Conservation (phyloP, 2,329 filamentous ascomycete species). For the Fusarium sp. region DNA sequence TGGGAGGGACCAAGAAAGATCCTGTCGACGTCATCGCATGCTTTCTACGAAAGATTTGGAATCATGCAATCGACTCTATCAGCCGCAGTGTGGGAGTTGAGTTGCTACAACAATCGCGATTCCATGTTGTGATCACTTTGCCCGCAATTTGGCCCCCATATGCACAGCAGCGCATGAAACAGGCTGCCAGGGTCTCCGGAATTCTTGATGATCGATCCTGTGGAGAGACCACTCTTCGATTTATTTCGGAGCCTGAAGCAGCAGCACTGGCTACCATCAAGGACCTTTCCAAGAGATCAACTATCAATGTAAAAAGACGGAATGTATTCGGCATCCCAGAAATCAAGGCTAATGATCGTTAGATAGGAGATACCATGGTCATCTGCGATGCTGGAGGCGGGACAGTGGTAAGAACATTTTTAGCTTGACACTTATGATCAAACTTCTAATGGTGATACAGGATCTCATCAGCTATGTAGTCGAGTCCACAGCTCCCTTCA, state of each 20-base stretch:
- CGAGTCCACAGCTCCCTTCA: slow-evolving; percentile 37
- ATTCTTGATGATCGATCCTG: slow-evolving; percentile 49
- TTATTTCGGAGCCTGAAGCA: slow-evolving; percentile 61
- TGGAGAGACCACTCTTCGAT: slow-evolving; percentile 51
- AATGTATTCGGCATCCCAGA: fast-evolving
- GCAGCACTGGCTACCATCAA: slow-evolving; percentile 57
- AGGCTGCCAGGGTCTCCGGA: slow-evolving; percentile 53
- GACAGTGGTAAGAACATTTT: slow-evolving; percentile 48
- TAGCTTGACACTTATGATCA: fast-evolving
- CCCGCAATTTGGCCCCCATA: slow-evolving; percentile 62
- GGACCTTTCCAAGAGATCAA: slow-evolving; percentile 44
- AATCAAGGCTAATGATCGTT: neutral
- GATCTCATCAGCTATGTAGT: slow-evolving; percentile 59
- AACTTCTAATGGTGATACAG: slow-evolving; percentile 21
- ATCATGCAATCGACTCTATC: slow-evolving; percentile 48
- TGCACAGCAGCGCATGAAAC: slow-evolving; percentile 53
- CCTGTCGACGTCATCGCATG: slow-evolving; percentile 49
- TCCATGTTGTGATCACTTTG: slow-evolving; percentile 58
- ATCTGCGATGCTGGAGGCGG: slow-evolving; percentile 57
- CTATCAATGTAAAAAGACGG: slow-evolving; percentile 34
- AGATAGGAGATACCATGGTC: slow-evolving; percentile 47
- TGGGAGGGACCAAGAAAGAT: slow-evolving; percentile 28
- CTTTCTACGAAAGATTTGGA: slow-evolving; percentile 54
- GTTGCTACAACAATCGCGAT: slow-evolving; percentile 35
- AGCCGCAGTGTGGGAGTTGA: slow-evolving; percentile 22